Conservation (phyloP, 176 grass and related monocot genomes). For the Neostapfia colusana region DNA sequence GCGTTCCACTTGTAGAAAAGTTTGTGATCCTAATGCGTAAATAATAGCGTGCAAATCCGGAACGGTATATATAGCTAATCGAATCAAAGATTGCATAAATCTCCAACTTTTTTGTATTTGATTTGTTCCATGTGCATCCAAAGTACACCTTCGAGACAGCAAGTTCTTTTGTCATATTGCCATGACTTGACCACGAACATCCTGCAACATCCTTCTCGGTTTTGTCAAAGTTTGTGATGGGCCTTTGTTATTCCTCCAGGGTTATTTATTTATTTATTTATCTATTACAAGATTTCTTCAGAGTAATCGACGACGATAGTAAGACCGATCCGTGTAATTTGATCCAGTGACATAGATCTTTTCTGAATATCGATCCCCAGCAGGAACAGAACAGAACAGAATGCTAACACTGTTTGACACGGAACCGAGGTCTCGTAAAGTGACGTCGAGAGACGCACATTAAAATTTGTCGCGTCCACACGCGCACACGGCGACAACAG, state of each 20-base stretch:
- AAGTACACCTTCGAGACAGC: background rate
- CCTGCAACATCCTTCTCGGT: too few relatives aligned
- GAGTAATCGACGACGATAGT: background rate
- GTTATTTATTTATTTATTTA: too few relatives aligned
- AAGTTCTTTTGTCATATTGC: background rate
- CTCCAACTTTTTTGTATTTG: background rate
- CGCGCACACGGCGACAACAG: conserved; percentile 20
- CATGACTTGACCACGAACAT: too few relatives aligned
- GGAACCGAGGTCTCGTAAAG: conserved; percentile 39
- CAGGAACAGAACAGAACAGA: conserved; percentile 20
- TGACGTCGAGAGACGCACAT: conserved; percentile 38
- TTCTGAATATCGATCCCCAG: conserved; percentile 38
- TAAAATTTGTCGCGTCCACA: conserved; percentile 35
- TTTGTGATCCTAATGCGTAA: background rate
- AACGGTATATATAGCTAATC: background rate
- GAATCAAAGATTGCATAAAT: background rate
- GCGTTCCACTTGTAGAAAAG: background rate
- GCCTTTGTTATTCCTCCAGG: background rate
- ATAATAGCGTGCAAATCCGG: background rate
- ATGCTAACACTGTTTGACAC: conserved; percentile 18
- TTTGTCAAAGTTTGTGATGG: too few relatives aligned
- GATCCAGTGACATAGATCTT: too few relatives aligned
- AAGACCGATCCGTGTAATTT: background rate
- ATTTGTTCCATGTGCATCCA: background rate
- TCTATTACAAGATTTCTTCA: too few relatives aligned